A percentile compares a stretch with the other conserved stretches of the same genome.
phyloP scores from a whole-genome alignment of 1,139 yeast species.

The Geotrichum carabidarum region DNA sequence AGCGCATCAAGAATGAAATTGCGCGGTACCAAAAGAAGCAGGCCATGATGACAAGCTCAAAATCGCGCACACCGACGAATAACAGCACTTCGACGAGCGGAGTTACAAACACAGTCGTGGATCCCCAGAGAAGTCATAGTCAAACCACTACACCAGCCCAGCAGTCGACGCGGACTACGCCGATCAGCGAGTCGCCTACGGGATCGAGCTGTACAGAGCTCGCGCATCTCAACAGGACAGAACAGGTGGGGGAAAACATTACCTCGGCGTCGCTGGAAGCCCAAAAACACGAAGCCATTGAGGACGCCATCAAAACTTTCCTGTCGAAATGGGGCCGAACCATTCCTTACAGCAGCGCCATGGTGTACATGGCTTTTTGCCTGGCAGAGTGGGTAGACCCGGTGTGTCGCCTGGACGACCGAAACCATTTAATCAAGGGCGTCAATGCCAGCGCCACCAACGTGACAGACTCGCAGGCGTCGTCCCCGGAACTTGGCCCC shows the following conservation, averaged over 20 bases:
- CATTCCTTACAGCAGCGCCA: slow-evolving; percentile 72
- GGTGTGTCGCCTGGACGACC: slow-evolving; percentile 23
- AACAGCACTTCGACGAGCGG: neutral
- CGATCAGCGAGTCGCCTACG: slow-evolving; percentile 1
- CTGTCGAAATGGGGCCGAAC: slow-evolving; percentile 72
- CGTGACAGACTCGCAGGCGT: slow-evolving; percentile 6
- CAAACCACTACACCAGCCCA: neutral
- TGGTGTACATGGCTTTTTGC: slow-evolving; percentile 83
- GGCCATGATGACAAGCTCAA: neutral
- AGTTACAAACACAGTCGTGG: neutral
- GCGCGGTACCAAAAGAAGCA: slow-evolving; percentile 27
- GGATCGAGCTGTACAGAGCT: slow-evolving; percentile 1
- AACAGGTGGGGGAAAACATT: neutral
- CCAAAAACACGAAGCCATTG: slow-evolving; percentile 38
- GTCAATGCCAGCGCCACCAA: slow-evolving; percentile 1
- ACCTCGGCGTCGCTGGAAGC: slow-evolving; percentile 11
- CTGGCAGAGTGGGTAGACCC: slow-evolving; percentile 90
- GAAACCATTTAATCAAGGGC: neutral
- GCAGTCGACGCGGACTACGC: neutral
- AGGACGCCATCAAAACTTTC: slow-evolving; percentile 59
- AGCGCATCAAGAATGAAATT: slow-evolving; percentile 36
- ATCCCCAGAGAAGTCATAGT: neutral
- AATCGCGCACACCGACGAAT: slow-evolving; percentile 1
- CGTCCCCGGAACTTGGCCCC: slow-evolving; percentile 10
- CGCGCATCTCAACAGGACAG: neutral